These are phyloP conservation scores for Sambucus nigra DNA, from an alignment of 129 eudicot species.

Conservation along the genomic window DNA sequence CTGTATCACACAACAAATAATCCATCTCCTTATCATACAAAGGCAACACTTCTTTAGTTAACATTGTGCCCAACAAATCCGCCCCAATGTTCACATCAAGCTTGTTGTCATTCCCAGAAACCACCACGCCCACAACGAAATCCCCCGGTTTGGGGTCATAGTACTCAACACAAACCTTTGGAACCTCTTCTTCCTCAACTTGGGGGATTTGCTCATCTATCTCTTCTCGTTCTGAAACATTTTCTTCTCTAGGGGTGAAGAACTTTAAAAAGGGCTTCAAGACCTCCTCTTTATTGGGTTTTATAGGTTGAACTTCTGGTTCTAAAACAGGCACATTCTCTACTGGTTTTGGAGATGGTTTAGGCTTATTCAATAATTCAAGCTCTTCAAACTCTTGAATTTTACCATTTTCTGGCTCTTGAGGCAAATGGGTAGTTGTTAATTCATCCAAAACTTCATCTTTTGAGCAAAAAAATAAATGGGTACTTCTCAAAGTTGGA, in stretches of 20 bases:
- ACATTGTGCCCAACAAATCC: conserved; percentile 75
- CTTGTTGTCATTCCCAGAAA: conserved; percentile 86
- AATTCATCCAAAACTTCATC: conserved; percentile 39
- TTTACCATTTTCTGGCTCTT: conserved; percentile 24
- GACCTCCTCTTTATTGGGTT: conserved; percentile 49
- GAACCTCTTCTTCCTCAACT: conserved; percentile 18
- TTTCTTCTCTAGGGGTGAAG: conserved; percentile 47
- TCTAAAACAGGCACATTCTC: conserved; percentile 15
- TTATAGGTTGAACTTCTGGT: conserved; percentile 13
- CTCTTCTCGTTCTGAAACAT: conserved; percentile 21
- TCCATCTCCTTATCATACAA: conserved; percentile 74
- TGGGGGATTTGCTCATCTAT: conserved; percentile 17
- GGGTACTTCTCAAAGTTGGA: conserved; percentile 37
- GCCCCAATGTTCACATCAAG: conserved; percentile 93
- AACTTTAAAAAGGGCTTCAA: conserved; percentile 77
- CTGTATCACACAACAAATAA: conserved; percentile 59
- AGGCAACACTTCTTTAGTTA: conserved; percentile 90
- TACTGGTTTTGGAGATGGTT: conserved; percentile 50
- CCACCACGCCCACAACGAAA: conserved; percentile 90
- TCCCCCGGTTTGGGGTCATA: conserved; percentile 87
- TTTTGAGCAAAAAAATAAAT: conserved; percentile 44
- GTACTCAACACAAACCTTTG: conserved; percentile 69
- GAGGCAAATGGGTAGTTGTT: conserved; percentile 22
- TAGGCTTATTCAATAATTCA: conserved; percentile 52
- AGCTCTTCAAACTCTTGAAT: conserved; percentile 47